phyloP scores from a whole-genome alignment of 805 yeast species.

The Vanderwaltozyma tropicalis region DNA sequence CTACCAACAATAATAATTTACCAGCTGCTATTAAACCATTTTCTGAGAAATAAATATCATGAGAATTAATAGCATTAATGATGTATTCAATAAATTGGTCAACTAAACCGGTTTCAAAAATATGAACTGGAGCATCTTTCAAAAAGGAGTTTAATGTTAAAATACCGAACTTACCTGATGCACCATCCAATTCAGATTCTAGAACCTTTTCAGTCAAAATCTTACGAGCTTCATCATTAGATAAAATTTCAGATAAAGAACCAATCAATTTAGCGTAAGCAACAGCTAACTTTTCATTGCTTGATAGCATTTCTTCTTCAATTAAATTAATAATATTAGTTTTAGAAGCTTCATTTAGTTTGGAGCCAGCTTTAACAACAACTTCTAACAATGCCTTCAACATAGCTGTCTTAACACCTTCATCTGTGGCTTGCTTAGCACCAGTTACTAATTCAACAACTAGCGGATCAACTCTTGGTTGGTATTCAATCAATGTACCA shows the following conservation, averaged over 20 bases:
- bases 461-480: constrained; percentile 89
- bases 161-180: constrained; percentile 50
- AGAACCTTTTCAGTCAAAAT: constrained; percentile 54
- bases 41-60: constrained; percentile 49
- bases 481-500: constrained; percentile 78
- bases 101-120: constrained; percentile 43
- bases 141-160: constrained; percentile 71
- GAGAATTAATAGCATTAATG: constrained; percentile 32
- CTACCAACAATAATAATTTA: constrained; percentile 52
- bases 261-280: constrained; percentile 76
- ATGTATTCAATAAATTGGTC: constrained; percentile 42
- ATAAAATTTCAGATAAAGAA: constrained; percentile 57
- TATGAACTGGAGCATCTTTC: constrained; percentile 60
- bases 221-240: constrained; percentile 49
- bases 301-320: constrained; percentile 52
- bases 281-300: constrained; percentile 52
- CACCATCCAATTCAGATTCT: constrained; percentile 32
- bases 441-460: constrained; percentile 75
- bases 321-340: constrained; percentile 57
- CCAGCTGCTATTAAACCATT: constrained; percentile 75
- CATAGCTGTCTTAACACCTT: constrained; percentile 77
- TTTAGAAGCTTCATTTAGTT: constrained; percentile 67
- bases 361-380: constrained; percentile 65
- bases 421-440: constrained; percentile 52
- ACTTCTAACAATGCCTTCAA: constrained; percentile 77